These are phyloP conservation scores for Sapria himalayana DNA, from an alignment of 345 rosid genomes.

Conservation along the genomic window DNA sequence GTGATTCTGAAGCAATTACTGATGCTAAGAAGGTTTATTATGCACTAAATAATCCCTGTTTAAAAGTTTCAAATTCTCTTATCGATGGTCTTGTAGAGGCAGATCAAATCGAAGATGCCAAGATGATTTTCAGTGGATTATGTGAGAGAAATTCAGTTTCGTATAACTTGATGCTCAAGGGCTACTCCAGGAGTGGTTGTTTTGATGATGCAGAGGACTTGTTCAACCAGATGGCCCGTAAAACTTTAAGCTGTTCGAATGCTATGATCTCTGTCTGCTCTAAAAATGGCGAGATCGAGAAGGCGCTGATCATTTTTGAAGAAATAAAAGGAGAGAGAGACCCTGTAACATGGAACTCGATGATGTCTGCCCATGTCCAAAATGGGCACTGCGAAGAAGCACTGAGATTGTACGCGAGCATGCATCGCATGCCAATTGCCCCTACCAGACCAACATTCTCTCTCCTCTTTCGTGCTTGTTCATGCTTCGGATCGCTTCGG, in stretches of 20 bases:
- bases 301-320: constrained; percentile 31
- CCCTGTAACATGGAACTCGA: constrained; percentile 41
- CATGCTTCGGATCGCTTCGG: constrained; percentile 35
- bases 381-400: constrained; percentile 23
- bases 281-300: constrained; percentile 24
- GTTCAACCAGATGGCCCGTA: constrained; percentile 24
- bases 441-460: constrained; percentile 35
- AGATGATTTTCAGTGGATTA: constrained; percentile 16
- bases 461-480: constrained; percentile 28
- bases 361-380: constrained; percentile 32
- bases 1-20: constrained; percentile 19
- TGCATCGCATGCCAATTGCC: constrained; percentile 14
- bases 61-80: constrained; percentile 21
- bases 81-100: constrained; percentile 15
- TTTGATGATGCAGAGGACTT: constrained; percentile 22
- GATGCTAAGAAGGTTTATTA: constrained; percentile 27
- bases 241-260: constrained; percentile 21
- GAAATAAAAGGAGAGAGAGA: constrained; percentile 22
- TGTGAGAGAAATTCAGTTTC: constrained; percentile 13
- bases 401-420: constrained; percentile 15
- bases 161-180: constrained; percentile 35
- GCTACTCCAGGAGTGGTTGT: constrained; percentile 21
- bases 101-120: constrained; percentile 25
- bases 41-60: constrained; percentile 13
- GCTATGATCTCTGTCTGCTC: constrained; percentile 34